A percentile compares a stretch with the other conserved stretches of the same genome.
Conservation (phyloP, 139 green algal species). For the Edaphochlamys debaryana region DNA sequence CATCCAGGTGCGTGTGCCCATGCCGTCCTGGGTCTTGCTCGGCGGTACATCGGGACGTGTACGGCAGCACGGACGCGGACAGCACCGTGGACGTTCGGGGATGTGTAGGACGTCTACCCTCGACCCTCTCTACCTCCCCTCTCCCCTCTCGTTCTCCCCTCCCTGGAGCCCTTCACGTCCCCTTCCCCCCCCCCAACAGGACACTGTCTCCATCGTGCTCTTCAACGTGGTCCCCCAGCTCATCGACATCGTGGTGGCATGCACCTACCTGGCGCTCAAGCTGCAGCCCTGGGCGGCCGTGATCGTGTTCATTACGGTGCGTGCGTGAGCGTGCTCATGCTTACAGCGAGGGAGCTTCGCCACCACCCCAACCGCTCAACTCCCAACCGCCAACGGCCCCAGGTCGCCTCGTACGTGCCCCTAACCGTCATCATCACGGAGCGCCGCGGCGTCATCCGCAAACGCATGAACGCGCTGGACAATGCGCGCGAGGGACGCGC, state of each 20-base stretch:
- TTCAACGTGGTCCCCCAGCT: conserved; percentile 81
- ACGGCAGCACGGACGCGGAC: no score
- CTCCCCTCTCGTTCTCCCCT: no score
- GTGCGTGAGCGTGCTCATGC: no score
- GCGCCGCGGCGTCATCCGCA: conserved; percentile 80
- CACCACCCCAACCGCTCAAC: no score
- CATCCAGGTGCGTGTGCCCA: conserved; percentile 69
- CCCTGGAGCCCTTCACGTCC: no score
- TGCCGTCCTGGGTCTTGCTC: no score
- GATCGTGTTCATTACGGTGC: conserved; percentile 81
- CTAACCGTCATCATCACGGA: conserved; percentile 79
- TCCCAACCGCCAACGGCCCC: no score
- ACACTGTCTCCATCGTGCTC: conserved; percentile 76
- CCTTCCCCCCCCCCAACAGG: conserved; percentile 38
- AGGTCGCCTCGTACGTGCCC: conserved; percentile 80
- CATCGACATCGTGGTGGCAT: conserved; percentile 78
- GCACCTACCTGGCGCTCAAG: conserved; percentile 55
- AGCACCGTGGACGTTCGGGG: no score
- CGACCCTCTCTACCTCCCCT: no score
- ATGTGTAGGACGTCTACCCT: no score
- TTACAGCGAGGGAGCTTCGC: no score
- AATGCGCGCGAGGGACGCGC: conserved; percentile 77
- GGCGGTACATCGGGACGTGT: no score
- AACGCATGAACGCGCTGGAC: conserved; percentile 77
- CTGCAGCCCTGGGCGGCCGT: conserved; percentile 77